A percentile compares a stretch with the other conserved stretches of the same genome.
phyloP scores from a whole-genome alignment of 2,329 filamentous ascomycete genomes.

The Xylariomycetidae sp. region DNA sequence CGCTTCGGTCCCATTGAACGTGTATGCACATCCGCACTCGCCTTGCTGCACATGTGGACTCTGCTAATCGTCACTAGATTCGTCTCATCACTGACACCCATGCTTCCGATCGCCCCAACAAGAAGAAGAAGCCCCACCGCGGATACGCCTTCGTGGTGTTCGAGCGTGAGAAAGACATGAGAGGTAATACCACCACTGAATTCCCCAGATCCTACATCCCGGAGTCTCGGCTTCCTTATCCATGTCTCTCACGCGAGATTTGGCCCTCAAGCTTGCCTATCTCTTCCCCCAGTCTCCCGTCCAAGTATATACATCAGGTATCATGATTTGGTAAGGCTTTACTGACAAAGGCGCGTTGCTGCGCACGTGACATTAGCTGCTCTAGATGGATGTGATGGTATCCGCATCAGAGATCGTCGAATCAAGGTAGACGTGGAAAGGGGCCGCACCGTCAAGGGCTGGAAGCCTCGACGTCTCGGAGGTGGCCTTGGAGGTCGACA shows the following conservation, averaged over 20 bases:
- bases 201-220: slow-evolving; percentile 27
- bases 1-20: slow-evolving; percentile 92
- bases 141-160: slow-evolving; percentile 97
- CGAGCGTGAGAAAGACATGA: slow-evolving; percentile 97
- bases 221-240: slow-evolving; percentile 21
- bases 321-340: slow-evolving; percentile 51
- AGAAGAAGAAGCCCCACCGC: slow-evolving; percentile 74
- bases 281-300: slow-evolving; percentile 25
- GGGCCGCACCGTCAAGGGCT: slow-evolving; percentile 87
- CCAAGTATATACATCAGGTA: slow-evolving; percentile 30
- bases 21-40: slow-evolving; percentile 43
- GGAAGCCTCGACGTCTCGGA: slow-evolving; percentile 86
- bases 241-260: slow-evolving; percentile 41
- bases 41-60: not conserved
- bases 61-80: slow-evolving; percentile 50
- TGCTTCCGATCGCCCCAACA: slow-evolving; percentile 61
- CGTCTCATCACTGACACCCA: slow-evolving; percentile 78
- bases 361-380: slow-evolving; percentile 69
- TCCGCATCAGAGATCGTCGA: slow-evolving; percentile 85
- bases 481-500: slow-evolving; percentile 88
- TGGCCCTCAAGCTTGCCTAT: slow-evolving; percentile 55
- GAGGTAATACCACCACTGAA: slow-evolving; percentile 66
- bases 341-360: slow-evolving; percentile 62
- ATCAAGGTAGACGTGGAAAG: slow-evolving; percentile 95
- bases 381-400: slow-evolving; percentile 77